Evolutionary conservation across 192 early-diverging fungal species (phyloP).

Genomic region (Jimgerdemannia lactiflua): DNA sequence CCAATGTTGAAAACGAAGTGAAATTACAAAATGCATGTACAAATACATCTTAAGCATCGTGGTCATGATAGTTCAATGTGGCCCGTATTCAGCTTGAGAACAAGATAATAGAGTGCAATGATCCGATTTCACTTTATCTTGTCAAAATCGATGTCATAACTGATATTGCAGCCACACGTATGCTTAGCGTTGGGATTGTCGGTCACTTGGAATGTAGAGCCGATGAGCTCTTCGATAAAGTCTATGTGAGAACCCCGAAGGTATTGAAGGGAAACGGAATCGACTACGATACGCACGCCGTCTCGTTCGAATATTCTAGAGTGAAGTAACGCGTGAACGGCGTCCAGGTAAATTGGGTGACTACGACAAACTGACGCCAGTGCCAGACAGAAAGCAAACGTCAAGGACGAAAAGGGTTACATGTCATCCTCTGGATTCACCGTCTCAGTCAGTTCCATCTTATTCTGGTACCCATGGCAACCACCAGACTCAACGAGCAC

Average conservation of each 20-base stretch:
- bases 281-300: conserved; percentile 70
- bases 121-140: conserved; percentile 18
- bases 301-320: conserved; percentile 62
- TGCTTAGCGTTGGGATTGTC: conserved; percentile 70
- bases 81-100: conserved; percentile 1
- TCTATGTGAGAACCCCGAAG: conserved; percentile 75
- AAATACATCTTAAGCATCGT: not conserved
- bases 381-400: not conserved
- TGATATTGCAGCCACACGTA: conserved; percentile 42
- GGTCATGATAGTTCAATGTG: not conserved
- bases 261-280: conserved; percentile 69
- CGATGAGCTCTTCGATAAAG: conserved; percentile 78
- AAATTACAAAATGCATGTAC: not conserved
- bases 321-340: not conserved
- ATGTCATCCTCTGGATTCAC: conserved; percentile 64
- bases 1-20: no score
- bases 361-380: no score
- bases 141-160: conserved; percentile 37
- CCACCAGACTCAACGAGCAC: conserved; percentile 82
- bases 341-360: no score
- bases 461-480: conserved; percentile 86
- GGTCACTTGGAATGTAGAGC: conserved; percentile 71
- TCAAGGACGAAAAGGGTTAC: conserved; percentile 27
- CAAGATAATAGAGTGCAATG: conserved; percentile 1
- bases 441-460: conserved; percentile 67